phyloP scores from a whole-genome alignment of 257 asterid species.

The Ilex asprella region DNA sequence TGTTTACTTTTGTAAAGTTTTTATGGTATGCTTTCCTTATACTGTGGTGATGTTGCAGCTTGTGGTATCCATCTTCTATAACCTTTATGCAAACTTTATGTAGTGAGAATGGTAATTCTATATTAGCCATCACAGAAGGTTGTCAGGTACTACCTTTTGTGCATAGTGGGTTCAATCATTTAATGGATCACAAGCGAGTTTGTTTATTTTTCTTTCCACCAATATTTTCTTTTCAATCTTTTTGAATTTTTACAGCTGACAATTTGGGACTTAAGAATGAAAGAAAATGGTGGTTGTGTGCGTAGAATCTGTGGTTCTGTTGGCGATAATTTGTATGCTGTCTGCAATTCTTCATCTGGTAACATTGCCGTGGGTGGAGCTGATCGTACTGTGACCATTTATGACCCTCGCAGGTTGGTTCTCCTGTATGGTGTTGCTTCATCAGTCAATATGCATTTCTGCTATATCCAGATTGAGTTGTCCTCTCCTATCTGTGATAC shows the following conservation, averaged over 20 bases:
- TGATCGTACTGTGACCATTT: conserved; percentile 78
- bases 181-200: not conserved
- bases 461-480: too few species aligned
- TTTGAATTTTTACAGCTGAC: conserved; percentile 46
- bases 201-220: conserved; percentile 3
- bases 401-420: conserved; percentile 87
- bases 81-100: conserved; percentile 41
- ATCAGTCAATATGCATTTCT: not conserved
- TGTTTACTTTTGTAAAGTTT: not conserved
- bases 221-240: not conserved
- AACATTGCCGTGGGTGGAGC: conserved; percentile 79
- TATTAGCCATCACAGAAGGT: conserved; percentile 80
- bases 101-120: conserved; percentile 47
- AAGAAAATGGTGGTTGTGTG: conserved; percentile 92
- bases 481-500: too few species aligned
- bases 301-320: conserved; percentile 71
- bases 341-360: conserved; percentile 66
- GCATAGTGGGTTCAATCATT: conserved; percentile 5
- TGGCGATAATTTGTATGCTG: conserved; percentile 68
- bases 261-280: conserved; percentile 83
- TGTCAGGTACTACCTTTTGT: conserved; percentile 51
- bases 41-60: conserved; percentile 35
- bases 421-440: conserved; percentile 5
- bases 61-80: conserved; percentile 77
- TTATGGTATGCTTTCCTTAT: conserved; percentile 10